A percentile compares a stretch with the other conserved stretches of the same genome.
phyloP scores from a whole-genome alignment of 2,329 filamentous ascomycete species.

The Ophiostoma fasciatum region DNA sequence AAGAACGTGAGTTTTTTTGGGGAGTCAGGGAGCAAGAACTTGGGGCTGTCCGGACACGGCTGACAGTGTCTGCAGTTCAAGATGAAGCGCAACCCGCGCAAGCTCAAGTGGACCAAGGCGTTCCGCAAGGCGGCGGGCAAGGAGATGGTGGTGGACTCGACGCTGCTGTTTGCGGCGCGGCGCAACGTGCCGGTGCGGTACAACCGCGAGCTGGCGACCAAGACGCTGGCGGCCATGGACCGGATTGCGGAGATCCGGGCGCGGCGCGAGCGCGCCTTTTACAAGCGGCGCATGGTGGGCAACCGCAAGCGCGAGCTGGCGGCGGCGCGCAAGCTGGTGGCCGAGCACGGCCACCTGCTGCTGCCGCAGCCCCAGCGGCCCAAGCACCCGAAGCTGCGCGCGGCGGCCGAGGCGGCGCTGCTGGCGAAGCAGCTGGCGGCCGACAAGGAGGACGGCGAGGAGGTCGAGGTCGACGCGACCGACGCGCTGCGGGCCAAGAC shows the following conservation, averaged over 20 bases:
- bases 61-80: slow-evolving; percentile 46
- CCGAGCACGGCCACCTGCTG: slow-evolving; percentile 83
- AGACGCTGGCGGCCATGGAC: slow-evolving; percentile 85
- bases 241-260: slow-evolving; percentile 73
- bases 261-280: slow-evolving; percentile 78
- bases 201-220: slow-evolving; percentile 78
- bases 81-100: slow-evolving; percentile 96
- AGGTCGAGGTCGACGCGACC: slow-evolving; percentile 18
- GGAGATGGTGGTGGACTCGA: slow-evolving; percentile 83
- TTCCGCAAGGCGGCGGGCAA: slow-evolving; percentile 77
- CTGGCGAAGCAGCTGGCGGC: slow-evolving; percentile 14
- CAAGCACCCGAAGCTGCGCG: slow-evolving; percentile 29
- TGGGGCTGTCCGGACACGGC: too few relatives aligned
- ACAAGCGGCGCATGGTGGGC: slow-evolving; percentile 84
- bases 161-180: slow-evolving; percentile 79
- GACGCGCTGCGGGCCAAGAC: slow-evolving; percentile 14
- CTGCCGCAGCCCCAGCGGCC: slow-evolving; percentile 37
- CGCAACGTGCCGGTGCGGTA: slow-evolving; percentile 93
- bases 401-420: slow-evolving; percentile 21
- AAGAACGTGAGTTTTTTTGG: slow-evolving; percentile 34
- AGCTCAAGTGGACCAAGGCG: slow-evolving; percentile 94
- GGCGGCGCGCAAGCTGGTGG: slow-evolving; percentile 73
- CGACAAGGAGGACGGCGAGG: slow-evolving; percentile 22
- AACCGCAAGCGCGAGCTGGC: slow-evolving; percentile 72
- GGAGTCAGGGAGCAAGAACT: too few relatives aligned